These are phyloP conservation scores for Vanrija pseudolonga DNA, from an alignment of 1,284 basidiomycete genomes.

Conservation along the genomic window DNA sequence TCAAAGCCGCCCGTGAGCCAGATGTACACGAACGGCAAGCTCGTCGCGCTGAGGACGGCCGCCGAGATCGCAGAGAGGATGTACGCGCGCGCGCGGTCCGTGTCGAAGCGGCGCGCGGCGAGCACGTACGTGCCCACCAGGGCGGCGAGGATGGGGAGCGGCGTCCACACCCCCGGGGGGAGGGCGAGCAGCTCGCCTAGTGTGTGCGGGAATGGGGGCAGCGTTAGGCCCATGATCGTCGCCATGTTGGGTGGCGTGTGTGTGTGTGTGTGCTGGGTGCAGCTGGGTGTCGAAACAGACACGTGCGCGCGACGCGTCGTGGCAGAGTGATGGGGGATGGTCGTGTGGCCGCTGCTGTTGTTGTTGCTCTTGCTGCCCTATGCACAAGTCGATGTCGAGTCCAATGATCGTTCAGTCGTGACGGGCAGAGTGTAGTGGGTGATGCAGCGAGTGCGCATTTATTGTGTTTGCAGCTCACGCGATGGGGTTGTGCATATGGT, in stretches of 20 bases:
- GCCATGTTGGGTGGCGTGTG: not conserved
- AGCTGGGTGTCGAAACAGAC: not conserved
- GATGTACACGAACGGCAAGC: constrained; percentile 54
- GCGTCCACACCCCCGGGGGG: constrained; percentile 26
- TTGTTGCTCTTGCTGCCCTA: no score
- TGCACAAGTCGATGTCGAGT: no score
- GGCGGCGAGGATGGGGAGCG: constrained; percentile 14
- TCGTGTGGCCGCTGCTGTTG: no score
- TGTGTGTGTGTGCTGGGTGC: not conserved
- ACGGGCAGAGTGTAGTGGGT: no score
- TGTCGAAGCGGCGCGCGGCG: constrained; percentile 45
- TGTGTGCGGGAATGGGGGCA: not conserved
- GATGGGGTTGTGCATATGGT: not conserved
- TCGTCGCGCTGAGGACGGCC: constrained; percentile 51
- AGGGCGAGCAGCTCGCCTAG: constrained; percentile 24
- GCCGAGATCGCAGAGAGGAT: constrained; percentile 55
- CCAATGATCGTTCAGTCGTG: no score
- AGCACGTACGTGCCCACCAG: constrained; percentile 41
- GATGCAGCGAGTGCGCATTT: no score
- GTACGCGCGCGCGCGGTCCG: constrained; percentile 56
- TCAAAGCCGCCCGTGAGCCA: constrained; percentile 43
- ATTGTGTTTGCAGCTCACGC: no score
- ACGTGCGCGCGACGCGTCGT: not conserved
- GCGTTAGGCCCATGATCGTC: no score
- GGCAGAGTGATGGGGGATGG: not conserved